Base-by-base conservation (phyloP, 768 basidiomycete species). In the Gymnopilus junonius region DNA sequence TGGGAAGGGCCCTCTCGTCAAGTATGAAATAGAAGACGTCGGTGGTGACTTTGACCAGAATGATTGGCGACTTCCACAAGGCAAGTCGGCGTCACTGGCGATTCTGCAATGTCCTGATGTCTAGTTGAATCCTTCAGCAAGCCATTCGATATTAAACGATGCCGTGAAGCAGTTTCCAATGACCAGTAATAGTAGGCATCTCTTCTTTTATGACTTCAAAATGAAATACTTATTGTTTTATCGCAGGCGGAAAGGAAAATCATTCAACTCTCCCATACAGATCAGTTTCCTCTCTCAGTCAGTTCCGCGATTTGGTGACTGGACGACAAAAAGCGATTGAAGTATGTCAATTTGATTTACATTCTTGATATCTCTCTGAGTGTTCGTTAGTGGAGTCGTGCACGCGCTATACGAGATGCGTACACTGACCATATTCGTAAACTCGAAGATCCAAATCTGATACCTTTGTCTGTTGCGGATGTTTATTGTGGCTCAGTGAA, bases 251-350 rank as follows among this genome's bases (percentile, higher is more conserved):
- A 45, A 74, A 69, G 67, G 63, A 68, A 50, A 66, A 63, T n/a
- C 45, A 58, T 31, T 65, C 69, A 8, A 64, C 65, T 35, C 55
- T 82, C 8, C 79, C 83, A 2, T 85, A 86, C 61, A 79, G 65
- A 58, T 69, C 83, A 4, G 79, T 75, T 6, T 56, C 75, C 6
- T 74, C 70, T 20, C 67, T 70, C 3, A 42, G 70, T 8, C 75
- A 82, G 55, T 79, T 83, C 37, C 74, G 74, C 27, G 67, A 62
- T 34, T 70, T 84, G 5, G 67, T 80, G 20, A 55, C 75, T 31
- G 85, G 85, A 21, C 75, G 84, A 59, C 75, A 80, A 58, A 85
- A 85, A 70, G 83, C 84, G 3, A 83, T 86, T 14, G 83, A 84
- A 73, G 84, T 84, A 65, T 59, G 73, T 58, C 37, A 32, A 8